Evolutionary conservation across 768 basidiomycete genomes (phyloP).

Genomic region (Leccinum broughii): DNA sequence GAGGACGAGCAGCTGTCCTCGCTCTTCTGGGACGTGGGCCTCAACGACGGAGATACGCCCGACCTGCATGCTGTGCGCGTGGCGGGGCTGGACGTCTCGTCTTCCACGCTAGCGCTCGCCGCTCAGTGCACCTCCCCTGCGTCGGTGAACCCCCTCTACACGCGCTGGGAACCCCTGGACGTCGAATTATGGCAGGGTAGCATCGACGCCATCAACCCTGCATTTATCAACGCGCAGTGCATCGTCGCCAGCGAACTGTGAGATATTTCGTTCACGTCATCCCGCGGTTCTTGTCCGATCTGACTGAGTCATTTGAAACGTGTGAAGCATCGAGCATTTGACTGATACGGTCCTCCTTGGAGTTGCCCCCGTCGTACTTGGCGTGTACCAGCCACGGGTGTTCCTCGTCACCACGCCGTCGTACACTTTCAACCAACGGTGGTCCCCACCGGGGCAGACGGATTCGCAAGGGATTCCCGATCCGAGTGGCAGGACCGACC

Average conservation of each 20-base stretch:
- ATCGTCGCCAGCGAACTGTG: conserved; percentile 84
- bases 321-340: conserved; percentile 75
- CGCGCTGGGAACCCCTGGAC: conserved; percentile 69
- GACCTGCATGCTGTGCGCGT: conserved; percentile 59
- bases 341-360: conserved; percentile 53
- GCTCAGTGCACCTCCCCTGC: conserved; percentile 48
- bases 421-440: conserved; percentile 78
- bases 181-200: conserved; percentile 76
- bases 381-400: conserved; percentile 71
- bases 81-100: conserved; percentile 69
- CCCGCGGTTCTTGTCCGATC: not conserved
- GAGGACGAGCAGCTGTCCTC: conserved; percentile 22
- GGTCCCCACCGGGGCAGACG: conserved; percentile 53
- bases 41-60: conserved; percentile 42
- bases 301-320: conserved; percentile 13
- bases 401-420: conserved; percentile 85
- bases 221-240: conserved; percentile 65
- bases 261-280: conserved; percentile 26
- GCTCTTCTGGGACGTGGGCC: conserved; percentile 23
- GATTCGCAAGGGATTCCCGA: conserved; percentile 58
- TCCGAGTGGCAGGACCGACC: conserved; percentile 71
- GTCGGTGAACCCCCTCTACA: conserved; percentile 30
- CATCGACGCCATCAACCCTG: conserved; percentile 63
- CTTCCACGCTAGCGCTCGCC: conserved; percentile 55
- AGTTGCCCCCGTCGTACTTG: conserved; percentile 73